Percentiles rank a stretch among this genome's conserved stretches.
phyloP scores from a whole-genome alignment of 2,329 filamentous ascomycete species.

The Lecanoromycetidae sp. region DNA sequence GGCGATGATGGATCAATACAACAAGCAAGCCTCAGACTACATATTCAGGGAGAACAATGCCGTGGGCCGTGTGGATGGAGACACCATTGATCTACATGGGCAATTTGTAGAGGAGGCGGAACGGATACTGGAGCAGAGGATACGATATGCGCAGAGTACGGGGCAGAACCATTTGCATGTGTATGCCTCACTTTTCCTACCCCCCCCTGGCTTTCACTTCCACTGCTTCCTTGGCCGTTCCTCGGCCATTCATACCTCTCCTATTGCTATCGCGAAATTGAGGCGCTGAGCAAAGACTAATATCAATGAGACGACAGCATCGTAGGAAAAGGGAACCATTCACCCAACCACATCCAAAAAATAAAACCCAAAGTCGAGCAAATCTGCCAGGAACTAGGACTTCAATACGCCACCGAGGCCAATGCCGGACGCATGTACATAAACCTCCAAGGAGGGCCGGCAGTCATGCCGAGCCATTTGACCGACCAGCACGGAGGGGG shows the following conservation, averaged over 20 bases:
- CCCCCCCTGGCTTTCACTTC: background rate
- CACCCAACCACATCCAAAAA: conserved; percentile 69
- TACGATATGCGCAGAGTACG: conserved; percentile 59
- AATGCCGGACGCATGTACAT: conserved; percentile 86
- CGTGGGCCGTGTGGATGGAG: conserved; percentile 55
- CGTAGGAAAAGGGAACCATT: conserved; percentile 91
- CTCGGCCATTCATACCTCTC: too few species aligned
- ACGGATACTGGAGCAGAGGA: conserved; percentile 74
- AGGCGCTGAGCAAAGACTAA: background rate
- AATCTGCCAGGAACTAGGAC: conserved; percentile 68
- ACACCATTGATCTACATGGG: conserved; percentile 89
- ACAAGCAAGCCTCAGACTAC: conserved; percentile 79
- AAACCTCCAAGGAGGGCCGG: conserved; percentile 64
- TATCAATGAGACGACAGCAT: conserved; percentile 40
- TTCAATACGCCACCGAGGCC: conserved; percentile 74
- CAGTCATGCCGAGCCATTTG: conserved; percentile 34
- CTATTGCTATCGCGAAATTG: too few species aligned
- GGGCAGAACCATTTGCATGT: conserved; percentile 80
- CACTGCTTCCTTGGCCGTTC: background rate
- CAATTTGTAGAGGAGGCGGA: conserved; percentile 93
- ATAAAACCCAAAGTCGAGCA: conserved; percentile 90
- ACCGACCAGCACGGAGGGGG: conserved; percentile 6
- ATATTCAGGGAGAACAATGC: conserved; percentile 96
- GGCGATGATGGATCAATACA: conserved; percentile 73
- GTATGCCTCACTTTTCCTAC: conserved; percentile 25